Conservation (phyloP, 495 filamentous ascomycete species). For the Penicillium ochrochloron region DNA sequence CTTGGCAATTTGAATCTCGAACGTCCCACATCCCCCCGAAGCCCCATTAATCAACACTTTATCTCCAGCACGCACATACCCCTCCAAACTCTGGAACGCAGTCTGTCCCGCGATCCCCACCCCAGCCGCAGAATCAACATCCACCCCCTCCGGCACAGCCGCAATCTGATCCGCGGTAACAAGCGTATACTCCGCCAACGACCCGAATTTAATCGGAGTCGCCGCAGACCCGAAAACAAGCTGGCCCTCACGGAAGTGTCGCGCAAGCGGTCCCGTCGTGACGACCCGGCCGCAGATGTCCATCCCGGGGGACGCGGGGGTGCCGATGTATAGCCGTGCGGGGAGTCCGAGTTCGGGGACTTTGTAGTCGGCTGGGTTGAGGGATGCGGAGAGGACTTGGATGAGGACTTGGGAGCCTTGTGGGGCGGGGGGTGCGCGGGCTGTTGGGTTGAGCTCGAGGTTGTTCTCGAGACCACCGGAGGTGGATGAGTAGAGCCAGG, state of each 20-base stretch:
- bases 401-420: constrained; percentile 57
- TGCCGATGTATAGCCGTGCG: constrained; percentile 44
- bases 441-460: constrained; percentile 51
- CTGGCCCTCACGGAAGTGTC: constrained; percentile 52
- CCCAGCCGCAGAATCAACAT: constrained; percentile 53
- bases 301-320: constrained; percentile 60
- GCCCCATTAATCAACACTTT: constrained; percentile 72
- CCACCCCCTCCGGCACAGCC: constrained; percentile 55
- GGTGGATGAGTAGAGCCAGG: constrained; percentile 64
- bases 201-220: constrained; percentile 51
- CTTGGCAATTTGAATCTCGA: constrained; percentile 70
- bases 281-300: constrained; percentile 69
- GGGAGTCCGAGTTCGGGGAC: constrained; percentile 57
- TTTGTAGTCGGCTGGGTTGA: constrained; percentile 79
- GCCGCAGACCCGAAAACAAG: constrained; percentile 58
- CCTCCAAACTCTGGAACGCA: constrained; percentile 62
- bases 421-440: constrained; percentile 45
- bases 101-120: constrained; percentile 61
- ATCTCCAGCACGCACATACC: constrained; percentile 56
- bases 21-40: constrained; percentile 64
- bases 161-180: constrained; percentile 30
- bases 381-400: constrained; percentile 54
- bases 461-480: constrained; percentile 59
- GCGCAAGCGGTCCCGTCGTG: constrained; percentile 37
- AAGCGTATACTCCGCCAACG: constrained; percentile 58